These are phyloP conservation scores for Plantago major DNA, from an alignment of 257 asterid species.

Conservation along the genomic window DNA sequence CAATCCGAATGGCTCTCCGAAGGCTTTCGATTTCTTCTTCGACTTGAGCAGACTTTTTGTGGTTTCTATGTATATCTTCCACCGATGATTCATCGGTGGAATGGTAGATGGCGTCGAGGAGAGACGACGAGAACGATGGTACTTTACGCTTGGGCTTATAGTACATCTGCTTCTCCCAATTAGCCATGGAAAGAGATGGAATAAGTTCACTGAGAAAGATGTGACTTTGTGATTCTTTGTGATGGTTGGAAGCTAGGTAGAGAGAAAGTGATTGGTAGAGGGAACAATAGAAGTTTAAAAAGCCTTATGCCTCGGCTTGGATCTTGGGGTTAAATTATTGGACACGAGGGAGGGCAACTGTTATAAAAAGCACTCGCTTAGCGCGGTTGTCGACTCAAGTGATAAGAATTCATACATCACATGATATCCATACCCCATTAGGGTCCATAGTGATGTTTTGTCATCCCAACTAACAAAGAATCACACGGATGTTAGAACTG, in stretches of 20 bases:
- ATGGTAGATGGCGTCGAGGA: conserved; percentile 74
- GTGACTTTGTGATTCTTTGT: not conserved
- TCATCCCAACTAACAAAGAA: too few relatives aligned
- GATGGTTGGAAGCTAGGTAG: conserved; percentile 1
- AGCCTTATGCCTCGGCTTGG: conserved; percentile 55
- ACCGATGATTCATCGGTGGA: conserved; percentile 55
- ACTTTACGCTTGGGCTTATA: conserved; percentile 47
- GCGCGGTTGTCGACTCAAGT: too few relatives aligned
- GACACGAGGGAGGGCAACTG: conserved; percentile 8
- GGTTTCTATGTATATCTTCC: conserved; percentile 8
- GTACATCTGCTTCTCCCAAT: conserved; percentile 29
- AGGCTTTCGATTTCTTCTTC: conserved; percentile 64
- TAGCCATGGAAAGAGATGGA: conserved; percentile 24
- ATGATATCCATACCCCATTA: too few relatives aligned
- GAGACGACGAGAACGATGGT: conserved; percentile 76
- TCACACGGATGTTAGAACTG: too few relatives aligned
- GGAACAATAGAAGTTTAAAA: conserved; percentile 13
- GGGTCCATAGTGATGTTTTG: too few relatives aligned
- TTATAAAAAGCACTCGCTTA: too few relatives aligned
- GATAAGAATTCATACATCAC: too few relatives aligned
- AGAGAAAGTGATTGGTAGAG: conserved; percentile 17
- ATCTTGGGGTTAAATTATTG: conserved; percentile 32
- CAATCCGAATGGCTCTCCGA: conserved; percentile 68
- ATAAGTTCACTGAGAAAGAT: not conserved
- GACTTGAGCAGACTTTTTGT: conserved; percentile 27